Evolutionary conservation across 495 filamentous ascomycete genomes (phyloP).

Genomic region (Xylaria longipes): DNA sequence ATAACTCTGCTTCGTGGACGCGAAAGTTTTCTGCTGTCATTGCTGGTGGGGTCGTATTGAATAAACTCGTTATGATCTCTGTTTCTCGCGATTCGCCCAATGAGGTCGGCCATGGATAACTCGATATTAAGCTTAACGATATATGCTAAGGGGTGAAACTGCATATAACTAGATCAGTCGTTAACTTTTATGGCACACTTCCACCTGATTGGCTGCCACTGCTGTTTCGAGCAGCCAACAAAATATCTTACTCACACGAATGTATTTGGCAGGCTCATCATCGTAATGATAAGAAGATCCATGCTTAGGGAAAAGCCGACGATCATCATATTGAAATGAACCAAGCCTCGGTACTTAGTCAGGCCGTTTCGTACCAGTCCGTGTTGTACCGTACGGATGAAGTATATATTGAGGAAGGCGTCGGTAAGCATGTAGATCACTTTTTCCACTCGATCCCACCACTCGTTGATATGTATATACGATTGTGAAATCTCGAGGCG

Average conservation of each 20-base stretch:
- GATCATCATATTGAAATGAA: conserved; percentile 58
- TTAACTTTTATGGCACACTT: neutral
- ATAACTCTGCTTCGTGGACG: neutral
- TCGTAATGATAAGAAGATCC: conserved; percentile 45
- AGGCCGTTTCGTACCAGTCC: conserved; percentile 56
- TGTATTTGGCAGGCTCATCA: conserved; percentile 41
- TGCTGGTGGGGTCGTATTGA: neutral
- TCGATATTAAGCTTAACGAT: conserved; percentile 62
- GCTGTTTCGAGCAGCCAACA: neutral
- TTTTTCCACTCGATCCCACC: conserved; percentile 61
- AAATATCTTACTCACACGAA: conserved; percentile 32
- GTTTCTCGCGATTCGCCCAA: conserved; percentile 36
- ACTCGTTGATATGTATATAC: conserved; percentile 45
- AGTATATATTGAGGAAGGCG: conserved; percentile 53
- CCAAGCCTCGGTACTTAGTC: conserved; percentile 55
- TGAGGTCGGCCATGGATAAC: conserved; percentile 58
- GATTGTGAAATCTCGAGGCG: conserved; percentile 43
- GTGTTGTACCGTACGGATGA: conserved; percentile 52
- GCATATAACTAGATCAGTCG: conserved; percentile 43
- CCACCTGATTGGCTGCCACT: neutral
- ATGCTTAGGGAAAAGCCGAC: conserved; percentile 56
- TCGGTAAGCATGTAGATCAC: conserved; percentile 56
- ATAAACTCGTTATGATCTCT: neutral
- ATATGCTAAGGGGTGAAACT: conserved; percentile 61
- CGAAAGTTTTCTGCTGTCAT: neutral